phyloP scores from a whole-genome alignment of 2,329 filamentous ascomycete genomes.

The Emergomyces pasteurianus region DNA sequence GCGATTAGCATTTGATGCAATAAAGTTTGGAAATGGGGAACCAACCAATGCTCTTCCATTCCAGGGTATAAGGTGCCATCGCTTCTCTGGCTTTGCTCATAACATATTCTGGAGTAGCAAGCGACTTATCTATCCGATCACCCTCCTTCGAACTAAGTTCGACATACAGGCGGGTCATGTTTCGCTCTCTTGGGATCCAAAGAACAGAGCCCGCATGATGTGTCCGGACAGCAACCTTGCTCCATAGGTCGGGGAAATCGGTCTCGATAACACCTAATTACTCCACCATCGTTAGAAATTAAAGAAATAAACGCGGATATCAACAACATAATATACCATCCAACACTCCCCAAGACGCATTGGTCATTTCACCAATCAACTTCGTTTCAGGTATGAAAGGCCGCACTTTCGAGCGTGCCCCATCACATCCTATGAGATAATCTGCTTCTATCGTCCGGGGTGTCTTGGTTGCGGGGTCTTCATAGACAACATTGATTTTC shows the following conservation, averaged over 20 bases:
- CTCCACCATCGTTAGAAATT: not conserved
- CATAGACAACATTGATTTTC: conserved; percentile 33
- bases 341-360: conserved; percentile 36
- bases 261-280: conserved; percentile 38
- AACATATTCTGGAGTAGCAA: conserved; percentile 58
- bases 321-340: conserved; percentile 38
- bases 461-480: conserved; percentile 23
- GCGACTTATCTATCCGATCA: conserved; percentile 42
- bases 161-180: conserved; percentile 53
- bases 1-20: not conserved
- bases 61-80: conserved; percentile 33
- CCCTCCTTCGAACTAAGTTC: conserved; percentile 43
- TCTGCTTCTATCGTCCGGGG: not conserved
- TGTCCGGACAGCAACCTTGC: conserved; percentile 47
- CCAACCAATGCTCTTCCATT: conserved; percentile 32
- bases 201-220: conserved; percentile 51
- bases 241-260: conserved; percentile 50
- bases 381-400: conserved; percentile 42
- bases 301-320: no score
- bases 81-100: conserved; percentile 42
- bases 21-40: not conserved
- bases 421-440: conserved; percentile 53
- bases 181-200: conserved; percentile 57
- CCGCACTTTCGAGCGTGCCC: conserved; percentile 55
- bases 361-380: conserved; percentile 42